Base-by-base conservation (phyloP, 2,329 filamentous ascomycete genomes). In the Lasiodiplodia sp. region DNA sequence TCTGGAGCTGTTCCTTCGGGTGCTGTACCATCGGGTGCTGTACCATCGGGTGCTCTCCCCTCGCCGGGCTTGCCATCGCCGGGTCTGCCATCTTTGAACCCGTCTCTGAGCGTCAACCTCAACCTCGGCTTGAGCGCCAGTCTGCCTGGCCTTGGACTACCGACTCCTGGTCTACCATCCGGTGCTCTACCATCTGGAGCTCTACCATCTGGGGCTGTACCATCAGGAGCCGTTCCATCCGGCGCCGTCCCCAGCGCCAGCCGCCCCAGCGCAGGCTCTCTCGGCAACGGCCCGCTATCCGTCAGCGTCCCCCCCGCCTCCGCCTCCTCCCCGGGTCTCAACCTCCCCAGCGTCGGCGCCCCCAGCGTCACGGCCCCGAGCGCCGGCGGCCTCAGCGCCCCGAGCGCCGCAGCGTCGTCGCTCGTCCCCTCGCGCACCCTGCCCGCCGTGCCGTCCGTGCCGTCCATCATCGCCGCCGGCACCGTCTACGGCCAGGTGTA, bases 401-500 rank as follows among this genome's bases (percentile, higher is more conserved):
- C n/a, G n/a, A 2, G 23, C 57, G 0, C 7, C n/a, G n/a, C n/a
- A n/a, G n/a, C 31, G 8, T 34, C 31, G 0, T 34, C 31, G 1
- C 31, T 34, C 0, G 23, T 21, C 18, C 58, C 58, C 0, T 63
- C 58, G 25, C 58, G 34, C 38, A 66, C 64, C 16, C 4, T 52
- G 0, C 51, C 64, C 1, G 18, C 23, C 2, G 37, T 1, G 44
- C 44, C 18, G 0, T 18, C 23, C 7, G 37, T 16, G 8, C 63
- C 63, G 7, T 68, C 66, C 56, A 53, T 68, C 57, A 68, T 68
- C 56, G 66, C 66, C 0, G 23, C 28, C 16, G 66, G 66, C 44
- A 68, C 55, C 23, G 66, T 68, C 12, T 68, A 68, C 66, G 66
- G 66, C 1, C 55, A 68, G n/a, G 56, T 68, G 0, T 68, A 68